Base-by-base conservation (phyloP, 2,329 filamentous ascomycete species). In the Fusarium equiseti region DNA sequence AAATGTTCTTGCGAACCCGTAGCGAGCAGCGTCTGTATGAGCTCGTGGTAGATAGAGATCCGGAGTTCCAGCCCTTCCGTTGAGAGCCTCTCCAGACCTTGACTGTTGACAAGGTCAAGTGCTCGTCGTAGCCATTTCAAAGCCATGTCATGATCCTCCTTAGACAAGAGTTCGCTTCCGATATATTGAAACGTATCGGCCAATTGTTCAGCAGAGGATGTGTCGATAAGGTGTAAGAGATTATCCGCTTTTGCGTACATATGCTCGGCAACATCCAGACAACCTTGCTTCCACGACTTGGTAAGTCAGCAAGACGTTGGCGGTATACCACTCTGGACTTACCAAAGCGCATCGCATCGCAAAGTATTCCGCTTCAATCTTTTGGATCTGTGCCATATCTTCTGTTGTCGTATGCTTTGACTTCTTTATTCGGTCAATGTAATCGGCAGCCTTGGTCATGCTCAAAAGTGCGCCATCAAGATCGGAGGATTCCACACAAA, bases 201-300 rank as follows among this genome's bases (percentile, higher is more conserved):
- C 45, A 95, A 80, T 40, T 82, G 84, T 77, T 95, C 91, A 3
- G 86, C 83, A 3, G 84, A 84, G 4, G 79, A 67, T 1, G 85
- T 78, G 45, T 90, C 85, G 4, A 88, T 77, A 1, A 55, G 74
- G 24, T 74, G 75, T 40, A 73, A 78, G 12, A 80, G 78, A n/a
- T 66, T 81, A 73, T 82, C 80, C 3, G 88, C 80, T 73, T 92
- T 92, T 38, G 79, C 80, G 78, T 91, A 95, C 84, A 96, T 89
- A 78, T 93, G 89, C 58, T 97, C 93, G 29, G 93, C 92, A 50
- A 94, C 87, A 61, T 95, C 92, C 16, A 92, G 83, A 43, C 91
- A 88, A 43, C 88, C 85, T 75, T 94, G 90, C 73, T 90, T 89
- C 90, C 91, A 97, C 31, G 90, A 87, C 93, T 95, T 49, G 20